Conservation (phyloP, 352 stramenopile species). For the Phytophthora citrophthora region DNA sequence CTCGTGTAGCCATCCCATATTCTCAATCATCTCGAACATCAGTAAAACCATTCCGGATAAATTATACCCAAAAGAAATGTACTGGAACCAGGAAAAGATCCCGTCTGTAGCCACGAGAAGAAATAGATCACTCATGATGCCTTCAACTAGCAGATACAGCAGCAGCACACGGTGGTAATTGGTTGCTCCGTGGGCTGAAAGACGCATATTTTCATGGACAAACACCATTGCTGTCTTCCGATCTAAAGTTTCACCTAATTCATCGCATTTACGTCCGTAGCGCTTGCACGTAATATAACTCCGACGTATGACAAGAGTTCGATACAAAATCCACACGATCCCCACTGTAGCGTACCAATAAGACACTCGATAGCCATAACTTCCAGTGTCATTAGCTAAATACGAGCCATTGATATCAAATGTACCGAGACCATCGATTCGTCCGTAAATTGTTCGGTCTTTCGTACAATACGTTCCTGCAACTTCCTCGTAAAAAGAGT, state of each 20-base stretch:
- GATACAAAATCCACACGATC: constrained; percentile 15
- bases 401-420: constrained; percentile 24
- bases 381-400: constrained; percentile 2
- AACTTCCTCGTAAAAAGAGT: constrained; percentile 23
- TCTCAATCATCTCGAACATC: constrained; percentile 23
- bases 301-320: constrained; percentile 12
- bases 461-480: constrained; percentile 14
- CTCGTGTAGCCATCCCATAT: constrained; percentile 11
- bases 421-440: constrained; percentile 10
- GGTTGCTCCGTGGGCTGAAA: constrained; percentile 17
- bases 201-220: constrained; percentile 18
- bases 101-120: constrained; percentile 31
- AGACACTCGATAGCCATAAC: constrained; percentile 11
- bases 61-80: constrained; percentile 37
- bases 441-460: constrained; percentile 18
- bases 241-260: constrained; percentile 6
- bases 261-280: constrained; percentile 9
- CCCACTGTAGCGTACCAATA: constrained; percentile 14
- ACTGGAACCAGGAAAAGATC: constrained; percentile 24
- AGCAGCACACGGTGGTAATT: constrained; percentile 21
- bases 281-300: constrained; percentile 18
- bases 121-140: constrained; percentile 35
- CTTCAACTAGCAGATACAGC: constrained; percentile 30
- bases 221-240: constrained; percentile 13
- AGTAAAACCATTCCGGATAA: constrained; percentile 24